Base-by-base conservation (phyloP, 2,329 filamentous ascomycete species). In the Fusarium praegraminearum region DNA sequence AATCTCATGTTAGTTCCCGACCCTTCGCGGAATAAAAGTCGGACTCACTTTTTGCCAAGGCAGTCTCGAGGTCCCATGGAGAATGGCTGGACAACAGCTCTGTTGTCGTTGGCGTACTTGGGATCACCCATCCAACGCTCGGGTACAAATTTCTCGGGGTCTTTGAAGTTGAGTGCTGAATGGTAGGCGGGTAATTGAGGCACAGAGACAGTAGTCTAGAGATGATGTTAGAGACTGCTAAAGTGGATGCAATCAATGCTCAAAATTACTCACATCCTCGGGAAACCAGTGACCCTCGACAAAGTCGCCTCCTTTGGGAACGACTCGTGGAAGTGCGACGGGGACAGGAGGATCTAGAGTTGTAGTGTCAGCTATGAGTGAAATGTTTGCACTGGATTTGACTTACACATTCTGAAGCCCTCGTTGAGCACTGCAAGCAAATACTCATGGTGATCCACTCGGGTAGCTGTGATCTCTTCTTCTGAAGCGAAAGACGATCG, bases 1-100 rank as follows among this genome's bases (percentile, higher is more conserved):
- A 7, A 15, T 18, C 1, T 1, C 2, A 11, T 5, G 4, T 63
- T 28, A 63, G 58, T n/a, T n/a, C n/a, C n/a, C n/a, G n/a, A n/a
- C n/a, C n/a, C 6, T 13, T 1, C 2, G 0, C 2, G 0, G 4
- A 0, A 1, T 13, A 2, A 6, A 1, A 2, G 4, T 0, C 1
- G 4, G 7, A 16, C 60, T 38, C 49, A 63, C 61, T 63, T 63
- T 5, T 63, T 63, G 9, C 61, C 61, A 5, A 63, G 28, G 13
- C 61, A 63, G 2, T 63, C 61, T 15, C 61, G 43, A 0, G 61
- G 43, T 3, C 61, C 61, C 5, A 46, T 33, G 2, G 61, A 63
- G 2, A 63, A 63, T 1, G 61, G 61, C 2, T 46, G 26, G 0
- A 63, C 3, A 0, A 63, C 52, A 2, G 43, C 30, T 9, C 18